Base-by-base conservation (phyloP, 208 protist species). In the Angomonas desouzai region DNA sequence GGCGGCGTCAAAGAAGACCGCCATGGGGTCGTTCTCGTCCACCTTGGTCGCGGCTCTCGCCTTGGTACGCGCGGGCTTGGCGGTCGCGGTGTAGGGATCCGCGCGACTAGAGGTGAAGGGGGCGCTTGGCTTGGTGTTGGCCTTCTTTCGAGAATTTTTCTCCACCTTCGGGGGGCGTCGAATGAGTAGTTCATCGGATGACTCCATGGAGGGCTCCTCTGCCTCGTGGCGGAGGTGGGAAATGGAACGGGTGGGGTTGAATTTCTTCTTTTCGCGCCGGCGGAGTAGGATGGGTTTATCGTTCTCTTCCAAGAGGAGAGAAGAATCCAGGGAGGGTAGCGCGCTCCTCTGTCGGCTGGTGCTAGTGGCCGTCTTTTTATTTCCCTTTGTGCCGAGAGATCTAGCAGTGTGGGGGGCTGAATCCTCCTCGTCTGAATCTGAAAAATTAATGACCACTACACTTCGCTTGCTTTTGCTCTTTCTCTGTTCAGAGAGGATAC, bases 401-500 rank as follows among this genome's bases (percentile, higher is more conserved):
- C n/a, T n/a, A n/a, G n/a, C n/a, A n/a, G n/a, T n/a, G n/a, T n/a
- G n/a, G n/a, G n/a, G n/a, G n/a, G n/a, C n/a, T 23, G 55, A 29
- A 32, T 58, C 51, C 27, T 76, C 38, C 1, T 62, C 27, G 23
- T 62, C 48, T 45, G 20, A 36, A 61, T 82, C 77, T 9, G 81
- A 87, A 83, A 85, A 94, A 70, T 94, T 81, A 63, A 94, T 91
- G 38, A 94, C 88, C 61, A 92, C 77, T 13, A 90, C 83, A 53
- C 85, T 94, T 51, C 75, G 76, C 70, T 90, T 91, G 56, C 84
- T 89, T 61, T 83, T 81, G 48, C 74, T 75, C 55, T 81, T 77
- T 48, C 72, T 62, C 49, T 75, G 72, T 57, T 82, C 55, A 32
- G 76, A 55, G 11, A 94, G 70, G 23, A 88, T 70, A 45, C 65